These are phyloP conservation scores for Chlamydomonas schloesseri DNA, from an alignment of 139 green algal species.

Conservation along the genomic window DNA sequence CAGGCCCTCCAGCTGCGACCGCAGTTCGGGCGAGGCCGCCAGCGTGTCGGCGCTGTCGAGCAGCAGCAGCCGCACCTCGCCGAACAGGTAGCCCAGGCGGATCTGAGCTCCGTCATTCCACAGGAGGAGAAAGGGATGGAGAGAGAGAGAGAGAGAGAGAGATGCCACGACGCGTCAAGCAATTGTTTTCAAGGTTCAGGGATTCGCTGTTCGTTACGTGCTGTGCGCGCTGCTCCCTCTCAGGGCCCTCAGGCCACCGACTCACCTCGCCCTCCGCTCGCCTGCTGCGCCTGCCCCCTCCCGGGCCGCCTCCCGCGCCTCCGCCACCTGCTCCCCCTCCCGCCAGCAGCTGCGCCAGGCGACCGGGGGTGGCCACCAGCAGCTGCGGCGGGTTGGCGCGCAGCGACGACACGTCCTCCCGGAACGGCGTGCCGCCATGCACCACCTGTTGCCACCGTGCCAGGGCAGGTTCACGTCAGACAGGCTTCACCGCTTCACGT, in stretches of 20 bases:
- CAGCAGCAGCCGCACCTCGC: not conserved
- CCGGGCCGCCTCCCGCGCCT: not conserved
- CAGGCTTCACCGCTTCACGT: too few species aligned
- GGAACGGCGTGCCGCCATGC: conserved; percentile 13
- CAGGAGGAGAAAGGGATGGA: too few species aligned
- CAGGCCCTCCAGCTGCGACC: not conserved
- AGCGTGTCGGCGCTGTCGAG: conserved; percentile 19
- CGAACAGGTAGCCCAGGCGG: not conserved
- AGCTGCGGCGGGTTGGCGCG: not conserved
- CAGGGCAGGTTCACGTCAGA: too few species aligned
- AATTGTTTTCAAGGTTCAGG: too few species aligned
- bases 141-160: not conserved
- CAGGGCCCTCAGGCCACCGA: too few species aligned
- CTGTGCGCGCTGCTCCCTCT: not conserved
- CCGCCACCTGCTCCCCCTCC: not conserved
- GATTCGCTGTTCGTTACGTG: too few species aligned
- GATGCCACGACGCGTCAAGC: too few species aligned
- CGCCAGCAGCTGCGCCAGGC: not conserved
- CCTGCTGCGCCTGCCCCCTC: too few species aligned
- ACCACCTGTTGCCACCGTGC: too few species aligned
- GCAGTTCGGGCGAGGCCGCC: not conserved
- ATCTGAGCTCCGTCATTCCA: not conserved
- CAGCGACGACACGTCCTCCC: conserved; percentile 11
- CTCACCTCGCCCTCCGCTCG: too few species aligned
- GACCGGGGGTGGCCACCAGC: conserved; percentile 16